These are phyloP conservation scores for Ganoderma sp. DNA, from an alignment of 1,284 basidiomycete species.

Conservation along the genomic window DNA sequence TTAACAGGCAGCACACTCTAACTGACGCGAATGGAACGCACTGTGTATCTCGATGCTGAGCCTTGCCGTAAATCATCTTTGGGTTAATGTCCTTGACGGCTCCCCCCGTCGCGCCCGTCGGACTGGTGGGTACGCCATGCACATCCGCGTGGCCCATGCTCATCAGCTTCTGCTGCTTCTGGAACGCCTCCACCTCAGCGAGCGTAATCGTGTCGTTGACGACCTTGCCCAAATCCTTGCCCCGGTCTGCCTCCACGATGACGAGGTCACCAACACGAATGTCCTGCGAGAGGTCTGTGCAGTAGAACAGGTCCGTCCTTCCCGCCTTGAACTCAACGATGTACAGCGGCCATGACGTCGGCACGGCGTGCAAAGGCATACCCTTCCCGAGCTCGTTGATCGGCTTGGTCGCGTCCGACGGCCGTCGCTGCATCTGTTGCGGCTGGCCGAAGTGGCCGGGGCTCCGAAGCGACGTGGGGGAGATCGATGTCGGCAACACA, in stretches of 20 bases:
- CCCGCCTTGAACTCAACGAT: constrained; percentile 99
- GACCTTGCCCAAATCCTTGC: constrained; percentile 91
- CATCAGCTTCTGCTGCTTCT: constrained; percentile 67
- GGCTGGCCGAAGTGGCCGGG: constrained; percentile 38
- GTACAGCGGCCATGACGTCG: constrained; percentile 86
- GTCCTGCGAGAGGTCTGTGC: constrained; percentile 68
- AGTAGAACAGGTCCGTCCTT: constrained; percentile 93
- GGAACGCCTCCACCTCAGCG: constrained; percentile 89
- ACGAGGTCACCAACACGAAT: constrained; percentile 88
- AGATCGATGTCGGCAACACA: constrained; percentile 41
- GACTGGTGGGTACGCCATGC: constrained; percentile 58
- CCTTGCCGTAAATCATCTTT: constrained; percentile 96
- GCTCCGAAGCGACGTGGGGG: constrained; percentile 37
- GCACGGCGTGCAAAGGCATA: constrained; percentile 83
- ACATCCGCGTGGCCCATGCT: constrained; percentile 48
- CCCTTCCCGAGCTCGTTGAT: constrained; percentile 86
- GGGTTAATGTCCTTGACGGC: constrained; percentile 91
- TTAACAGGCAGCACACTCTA: constrained; percentile 6
- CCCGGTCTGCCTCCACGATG: constrained; percentile 96
- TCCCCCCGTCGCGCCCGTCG: constrained; percentile 47
- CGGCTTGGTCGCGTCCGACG: constrained; percentile 55
- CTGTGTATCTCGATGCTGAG: constrained; percentile 85
- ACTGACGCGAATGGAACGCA: constrained; percentile 47
- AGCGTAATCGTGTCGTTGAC: constrained; percentile 91
- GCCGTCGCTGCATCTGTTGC: constrained; percentile 49